Evolutionary conservation across 306 rosid genomes (phyloP).

Genomic region (Sechiopsis laciniata): DNA sequence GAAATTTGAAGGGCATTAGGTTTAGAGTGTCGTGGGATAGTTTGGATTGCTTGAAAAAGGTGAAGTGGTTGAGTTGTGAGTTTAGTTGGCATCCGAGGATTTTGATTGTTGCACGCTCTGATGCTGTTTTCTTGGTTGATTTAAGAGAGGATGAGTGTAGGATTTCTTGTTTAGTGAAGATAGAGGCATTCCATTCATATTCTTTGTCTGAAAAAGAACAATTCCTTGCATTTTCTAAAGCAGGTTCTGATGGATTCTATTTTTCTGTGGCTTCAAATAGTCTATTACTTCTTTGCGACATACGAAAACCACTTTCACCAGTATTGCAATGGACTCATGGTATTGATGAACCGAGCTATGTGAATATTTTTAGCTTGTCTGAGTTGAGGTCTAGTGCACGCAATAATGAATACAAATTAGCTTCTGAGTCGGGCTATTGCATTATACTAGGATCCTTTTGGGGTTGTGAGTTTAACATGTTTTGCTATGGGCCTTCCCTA

Average conservation of each 20-base stretch:
- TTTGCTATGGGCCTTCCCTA: slow-evolving; percentile 52
- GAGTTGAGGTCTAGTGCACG: slow-evolving; percentile 44
- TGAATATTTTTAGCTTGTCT: slow-evolving; percentile 46
- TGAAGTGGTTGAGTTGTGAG: slow-evolving; percentile 58
- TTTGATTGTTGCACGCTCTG: slow-evolving; percentile 49
- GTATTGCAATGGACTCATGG: slow-evolving; percentile 60
- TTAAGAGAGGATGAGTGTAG: slow-evolving; percentile 33
- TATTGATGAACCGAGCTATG: slow-evolving; percentile 39
- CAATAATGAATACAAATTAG: slow-evolving; percentile 38
- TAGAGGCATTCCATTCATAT: slow-evolving; percentile 39
- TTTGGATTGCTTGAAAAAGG: slow-evolving; percentile 20
- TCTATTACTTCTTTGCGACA: slow-evolving; percentile 55
- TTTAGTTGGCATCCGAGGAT: slow-evolving; percentile 65
- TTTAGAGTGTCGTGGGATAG: slow-evolving; percentile 44
- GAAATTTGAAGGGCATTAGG: slow-evolving; percentile 39
- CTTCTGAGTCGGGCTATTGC: slow-evolving; percentile 60
- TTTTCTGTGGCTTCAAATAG: slow-evolving; percentile 47
- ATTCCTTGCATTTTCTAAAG: slow-evolving; percentile 49
- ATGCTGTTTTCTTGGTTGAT: slow-evolving; percentile 61
- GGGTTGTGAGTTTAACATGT: slow-evolving; percentile 48
- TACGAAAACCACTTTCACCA: slow-evolving; percentile 52
- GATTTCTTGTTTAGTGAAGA: slow-evolving; percentile 47
- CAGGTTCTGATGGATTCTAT: slow-evolving; percentile 39
- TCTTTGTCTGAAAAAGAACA: slow-evolving; percentile 33
- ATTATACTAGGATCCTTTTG: slow-evolving; percentile 62